phyloP scores from a whole-genome alignment of 495 filamentous ascomycete genomes.

The Neurospora sp. region DNA sequence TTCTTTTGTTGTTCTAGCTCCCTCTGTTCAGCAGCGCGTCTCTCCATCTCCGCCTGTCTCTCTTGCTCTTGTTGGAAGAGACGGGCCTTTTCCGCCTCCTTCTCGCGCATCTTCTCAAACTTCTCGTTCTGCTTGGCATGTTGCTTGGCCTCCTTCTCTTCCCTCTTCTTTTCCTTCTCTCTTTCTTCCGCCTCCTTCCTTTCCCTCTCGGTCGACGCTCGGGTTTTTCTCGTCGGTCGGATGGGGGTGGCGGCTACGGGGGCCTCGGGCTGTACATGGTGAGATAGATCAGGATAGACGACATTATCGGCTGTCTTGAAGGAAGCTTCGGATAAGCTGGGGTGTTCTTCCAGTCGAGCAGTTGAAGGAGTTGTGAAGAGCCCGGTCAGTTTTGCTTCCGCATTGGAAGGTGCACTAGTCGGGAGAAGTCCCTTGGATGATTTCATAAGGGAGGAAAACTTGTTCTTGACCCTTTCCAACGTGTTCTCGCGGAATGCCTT shows the following conservation, averaged over 20 bases:
- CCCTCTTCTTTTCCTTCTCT: slow-evolving; percentile 50
- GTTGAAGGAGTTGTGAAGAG: slow-evolving; percentile 32
- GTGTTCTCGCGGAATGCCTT: slow-evolving; percentile 63
- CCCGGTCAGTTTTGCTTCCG: slow-evolving; percentile 55
- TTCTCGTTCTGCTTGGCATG: slow-evolving; percentile 46
- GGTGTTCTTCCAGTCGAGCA: slow-evolving; percentile 24
- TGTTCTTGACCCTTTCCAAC: slow-evolving; percentile 78
- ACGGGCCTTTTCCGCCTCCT: slow-evolving; percentile 52
- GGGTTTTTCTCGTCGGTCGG: slow-evolving; percentile 43
- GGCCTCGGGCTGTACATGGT: slow-evolving; percentile 18
- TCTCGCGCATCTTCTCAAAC: slow-evolving; percentile 43
- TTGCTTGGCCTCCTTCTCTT: slow-evolving; percentile 34
- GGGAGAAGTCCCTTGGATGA: slow-evolving; percentile 75
- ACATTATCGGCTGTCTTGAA: slow-evolving; percentile 25
- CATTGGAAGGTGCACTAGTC: slow-evolving; percentile 67
- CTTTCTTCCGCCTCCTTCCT: slow-evolving; percentile 52
- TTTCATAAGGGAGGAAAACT: slow-evolving; percentile 77
- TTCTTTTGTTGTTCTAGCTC: slow-evolving; percentile 25
- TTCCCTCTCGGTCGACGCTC: slow-evolving; percentile 65
- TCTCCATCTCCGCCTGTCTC: slow-evolving; percentile 40
- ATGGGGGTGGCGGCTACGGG: slow-evolving; percentile 27
- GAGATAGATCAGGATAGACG: slow-evolving; percentile 36
- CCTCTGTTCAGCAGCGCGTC: slow-evolving; percentile 30
- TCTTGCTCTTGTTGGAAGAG: slow-evolving; percentile 54
- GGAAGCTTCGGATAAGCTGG: slow-evolving; percentile 28